Base-by-base conservation (phyloP, 2,329 filamentous ascomycete species). In the Sporothrix sp. region DNA sequence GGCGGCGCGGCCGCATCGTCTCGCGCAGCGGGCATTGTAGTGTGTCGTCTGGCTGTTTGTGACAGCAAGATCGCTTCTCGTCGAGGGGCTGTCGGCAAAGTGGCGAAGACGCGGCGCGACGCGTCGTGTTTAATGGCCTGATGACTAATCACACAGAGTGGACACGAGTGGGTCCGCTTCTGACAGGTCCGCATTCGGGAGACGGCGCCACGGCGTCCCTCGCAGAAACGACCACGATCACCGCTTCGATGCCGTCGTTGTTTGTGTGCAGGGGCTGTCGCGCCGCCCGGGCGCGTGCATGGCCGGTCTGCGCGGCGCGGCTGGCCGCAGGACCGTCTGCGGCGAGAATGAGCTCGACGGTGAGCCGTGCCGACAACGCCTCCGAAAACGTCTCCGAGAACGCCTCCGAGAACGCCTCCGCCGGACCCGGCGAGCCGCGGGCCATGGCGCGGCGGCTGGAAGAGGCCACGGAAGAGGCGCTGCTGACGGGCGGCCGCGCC, bases 391-490 rank as follows among this genome's bases (percentile, higher is more conserved):
- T 6, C 20, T 5, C 18, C 42, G 21, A 45, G 3, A 25, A 57
- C n/a, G 64, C 6, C 25, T 66, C 37, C 60, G 52, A 16, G 74
- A n/a, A n/a, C n/a, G n/a, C n/a, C n/a, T n/a, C n/a, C n/a, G n/a
- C n/a, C n/a, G n/a, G n/a, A n/a, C n/a, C n/a, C n/a, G n/a, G n/a
- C n/a, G n/a, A n/a, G n/a, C n/a, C n/a, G n/a, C n/a, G 75, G 1
- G 65, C 74, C 21, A 72, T 83, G 73, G 66, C 76, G 8, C 71
- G 76, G 33, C 75, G 78, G 14, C 68, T 84, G 8, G 68, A 78
- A 53, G 71, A 82, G 59, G 79, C 81, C 1, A 83, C 81, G 2
- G 80, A 84, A 57, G 78, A 83, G 48, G 76, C 73, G 2, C 66
- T 84, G 1, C 59, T 79, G 25, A 75, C 72, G 2, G 79, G 78